Percentiles rank a stretch among this genome's conserved stretches.
Evolutionary conservation across 2,329 filamentous ascomycete genomes (phyloP).

Genomic region (Podosphaera xanthii): DNA sequence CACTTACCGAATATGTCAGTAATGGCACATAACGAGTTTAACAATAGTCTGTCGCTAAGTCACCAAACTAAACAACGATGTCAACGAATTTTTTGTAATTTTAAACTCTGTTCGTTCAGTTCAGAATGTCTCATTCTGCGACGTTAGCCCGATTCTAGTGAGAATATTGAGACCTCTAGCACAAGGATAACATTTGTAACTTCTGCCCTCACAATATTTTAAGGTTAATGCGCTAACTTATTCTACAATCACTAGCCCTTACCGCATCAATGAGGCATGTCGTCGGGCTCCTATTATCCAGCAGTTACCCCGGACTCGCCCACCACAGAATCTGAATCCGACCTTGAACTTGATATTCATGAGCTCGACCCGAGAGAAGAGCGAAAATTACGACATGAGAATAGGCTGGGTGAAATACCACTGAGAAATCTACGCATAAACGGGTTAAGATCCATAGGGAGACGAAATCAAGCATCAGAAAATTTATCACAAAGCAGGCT

Average conservation of each 20-base stretch:
- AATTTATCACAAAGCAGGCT: constrained; percentile 26
- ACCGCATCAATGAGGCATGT: constrained; percentile 19
- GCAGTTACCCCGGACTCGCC: constrained; percentile 32
- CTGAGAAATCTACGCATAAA: constrained; percentile 48
- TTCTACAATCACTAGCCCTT: background rate
- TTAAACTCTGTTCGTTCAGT: background rate
- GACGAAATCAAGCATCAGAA: constrained; percentile 29
- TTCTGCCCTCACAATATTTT: background rate
- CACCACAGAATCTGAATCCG: constrained; percentile 48
- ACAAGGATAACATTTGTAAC: constrained; percentile 7
- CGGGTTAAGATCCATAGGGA: constrained; percentile 31
- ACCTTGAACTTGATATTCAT: constrained; percentile 54
- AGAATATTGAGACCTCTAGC: constrained; percentile 5
- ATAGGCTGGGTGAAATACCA: constrained; percentile 30
- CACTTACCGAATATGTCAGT: no score
- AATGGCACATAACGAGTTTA: no score
- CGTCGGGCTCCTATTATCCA: constrained; percentile 16
- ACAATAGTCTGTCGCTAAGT: no score
- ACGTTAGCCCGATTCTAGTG: constrained; percentile 1
- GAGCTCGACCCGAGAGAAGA: constrained; percentile 44
- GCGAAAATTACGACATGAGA: constrained; percentile 12
- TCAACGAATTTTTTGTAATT: background rate
- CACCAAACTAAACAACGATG: background rate
- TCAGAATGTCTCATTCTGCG: background rate
- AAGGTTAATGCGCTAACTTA: background rate